phyloP scores from a whole-genome alignment of 1,284 basidiomycete genomes.

The Ganoderma multipileum region DNA sequence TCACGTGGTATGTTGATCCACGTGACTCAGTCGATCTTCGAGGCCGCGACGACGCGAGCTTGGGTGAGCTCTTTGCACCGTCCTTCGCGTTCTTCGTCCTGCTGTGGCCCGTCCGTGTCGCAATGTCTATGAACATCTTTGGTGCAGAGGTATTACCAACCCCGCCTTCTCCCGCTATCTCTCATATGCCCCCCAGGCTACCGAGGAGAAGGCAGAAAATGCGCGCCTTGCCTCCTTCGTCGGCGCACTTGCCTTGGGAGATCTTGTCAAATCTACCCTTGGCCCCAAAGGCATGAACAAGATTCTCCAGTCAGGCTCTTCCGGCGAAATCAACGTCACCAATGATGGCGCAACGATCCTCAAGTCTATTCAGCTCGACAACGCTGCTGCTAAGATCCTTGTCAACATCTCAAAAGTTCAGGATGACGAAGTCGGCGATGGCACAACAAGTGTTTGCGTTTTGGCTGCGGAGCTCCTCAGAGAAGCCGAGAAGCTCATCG shows the following conservation, averaged over 20 bases:
- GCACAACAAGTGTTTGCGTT: conserved; percentile 95
- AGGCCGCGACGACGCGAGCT: not conserved
- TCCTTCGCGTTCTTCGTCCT: not conserved
- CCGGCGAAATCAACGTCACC: conserved; percentile 95
- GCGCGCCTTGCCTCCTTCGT: conserved; percentile 98
- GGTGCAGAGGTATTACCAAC: conserved; percentile 46
- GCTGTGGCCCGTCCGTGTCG: conserved; percentile 5
- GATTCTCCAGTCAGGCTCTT: conserved; percentile 91
- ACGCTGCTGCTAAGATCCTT: conserved; percentile 98
- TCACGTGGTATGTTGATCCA: not conserved
- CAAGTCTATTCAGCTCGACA: conserved; percentile 97
- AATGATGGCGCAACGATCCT: conserved; percentile 99
- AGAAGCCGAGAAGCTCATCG: conserved; percentile 96
- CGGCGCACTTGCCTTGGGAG: conserved; percentile 94
- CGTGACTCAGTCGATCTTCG: not conserved
- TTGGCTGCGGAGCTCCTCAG: conserved; percentile 91
- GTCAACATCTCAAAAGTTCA: conserved; percentile 99
- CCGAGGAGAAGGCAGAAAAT: conserved; percentile 98
- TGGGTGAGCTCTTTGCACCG: not conserved
- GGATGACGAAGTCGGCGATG: conserved; percentile 99
- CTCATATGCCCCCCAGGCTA: conserved; percentile 64
- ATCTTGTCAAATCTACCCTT: conserved; percentile 97
- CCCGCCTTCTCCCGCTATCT: not conserved
- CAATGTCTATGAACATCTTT: conserved; percentile 56
- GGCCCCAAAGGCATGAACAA: conserved; percentile 99